Evolutionary conservation across 2,329 filamentous ascomycete genomes (phyloP), one percentile per base, ranked within the genome.

Genomic region (Colletotrichum agaves): DNA sequence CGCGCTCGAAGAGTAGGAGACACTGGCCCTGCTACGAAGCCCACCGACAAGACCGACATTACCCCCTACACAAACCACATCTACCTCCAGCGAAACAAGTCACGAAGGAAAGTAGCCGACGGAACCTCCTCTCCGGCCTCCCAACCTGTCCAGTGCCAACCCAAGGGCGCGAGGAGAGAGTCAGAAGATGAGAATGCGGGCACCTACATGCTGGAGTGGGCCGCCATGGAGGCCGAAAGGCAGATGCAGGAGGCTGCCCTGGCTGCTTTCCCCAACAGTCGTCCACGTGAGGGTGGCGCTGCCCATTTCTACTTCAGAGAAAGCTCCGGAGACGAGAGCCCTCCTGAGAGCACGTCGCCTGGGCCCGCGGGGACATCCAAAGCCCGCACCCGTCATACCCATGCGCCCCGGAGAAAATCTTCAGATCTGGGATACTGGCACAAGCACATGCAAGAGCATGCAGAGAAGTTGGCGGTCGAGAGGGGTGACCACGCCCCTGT

Each of bases 401-500:
- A 76, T 57, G 77, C 80, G 46, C 65, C 76, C 27, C 82, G 87
- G 65, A 85, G 88, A 44, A 88, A 90, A 74, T 88, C 88, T 52
- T 90, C 88, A 2, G 86, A 87, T 56, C 84, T 89, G 72, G 85
- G 87, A 58, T 95, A 92, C 90, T 93, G 93, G 75, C 85, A 96
- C 74, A 87, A 90, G 73, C 90, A 93, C 73, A 92, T 96, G 91
- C 91, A 93, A 72, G 87, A 90, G 72, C 91, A 95, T 78, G 91
- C 90, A 58, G 88, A 93, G 72, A 83, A 90, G 72, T 77, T 90
- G 55, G 85, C 89, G 69, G 80, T 84, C 72, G 83, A 84, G 46
- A 79, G 80, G 65, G 70, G 66, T 41, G 70, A 72, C 19, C 68
- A 65, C 17, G 61, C 56, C 7, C 68, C 62, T 8, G 61, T 63